Percentiles rank a stretch among this genome's conserved stretches.
Conservation (phyloP, 192 early-diverging fungal genomes). For the Funneliformis mosseae region DNA sequence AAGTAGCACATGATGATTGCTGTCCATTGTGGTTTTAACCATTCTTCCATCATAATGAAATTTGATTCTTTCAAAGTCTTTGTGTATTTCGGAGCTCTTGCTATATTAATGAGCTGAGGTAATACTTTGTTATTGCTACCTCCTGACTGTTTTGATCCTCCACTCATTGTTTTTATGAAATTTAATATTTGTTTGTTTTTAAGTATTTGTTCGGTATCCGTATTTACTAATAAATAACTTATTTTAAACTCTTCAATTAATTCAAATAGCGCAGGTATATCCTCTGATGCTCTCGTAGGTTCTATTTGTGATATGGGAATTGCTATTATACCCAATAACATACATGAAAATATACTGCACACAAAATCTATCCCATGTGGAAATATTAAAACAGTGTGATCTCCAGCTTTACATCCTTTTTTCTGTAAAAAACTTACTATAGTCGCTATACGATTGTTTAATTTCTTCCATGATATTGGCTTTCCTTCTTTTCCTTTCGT, state of each 20-base stretch:
- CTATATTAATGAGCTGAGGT: conserved; percentile 61
- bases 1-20: conserved; percentile 64
- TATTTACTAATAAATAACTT: conserved; percentile 62
- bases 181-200: conserved; percentile 60
- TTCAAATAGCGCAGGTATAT: conserved; percentile 64
- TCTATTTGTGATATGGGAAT: conserved; percentile 78
- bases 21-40: conserved; percentile 47
- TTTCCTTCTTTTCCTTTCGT: conserved; percentile 62
- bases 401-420: conserved; percentile 57
- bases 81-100: conserved; percentile 67
- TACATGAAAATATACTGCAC: conserved; percentile 74
- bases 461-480: conserved; percentile 69
- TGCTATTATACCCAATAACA: conserved; percentile 73
- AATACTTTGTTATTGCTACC: conserved; percentile 50
- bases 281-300: conserved; percentile 61
- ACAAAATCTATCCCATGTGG: conserved; percentile 73
- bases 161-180: conserved; percentile 55
- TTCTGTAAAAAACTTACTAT: conserved; percentile 67
- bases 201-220: conserved; percentile 65
- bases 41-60: conserved; percentile 54
- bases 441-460: conserved; percentile 64
- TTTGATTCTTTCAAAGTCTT: conserved; percentile 64
- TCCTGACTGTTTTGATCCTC: background rate
- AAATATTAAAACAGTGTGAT: conserved; percentile 65
- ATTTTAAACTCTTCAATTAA: conserved; percentile 65